A percentile compares a stretch with the other conserved stretches of the same genome.
Conservation (phyloP, 2,329 filamentous ascomycete genomes). For the Hymenotorrendiella dingleyae region DNA sequence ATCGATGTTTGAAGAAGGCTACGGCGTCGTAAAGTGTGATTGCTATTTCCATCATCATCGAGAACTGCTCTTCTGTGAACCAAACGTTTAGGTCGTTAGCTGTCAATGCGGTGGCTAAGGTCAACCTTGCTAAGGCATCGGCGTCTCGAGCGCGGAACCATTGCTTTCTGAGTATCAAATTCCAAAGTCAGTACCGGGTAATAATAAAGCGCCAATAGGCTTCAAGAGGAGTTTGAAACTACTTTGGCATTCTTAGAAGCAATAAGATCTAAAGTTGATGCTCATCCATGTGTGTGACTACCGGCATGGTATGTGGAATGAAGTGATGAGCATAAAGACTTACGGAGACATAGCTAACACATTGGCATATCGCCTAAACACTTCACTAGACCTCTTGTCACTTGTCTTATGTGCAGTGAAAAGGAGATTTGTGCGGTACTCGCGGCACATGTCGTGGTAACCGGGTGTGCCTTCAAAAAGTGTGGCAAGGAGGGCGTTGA, state of each 20-base stretch:
- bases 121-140: not conserved
- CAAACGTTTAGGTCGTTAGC: not conserved
- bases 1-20: not conserved
- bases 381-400: not conserved
- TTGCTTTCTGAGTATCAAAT: too few species aligned
- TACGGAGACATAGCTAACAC: not conserved
- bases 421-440: not conserved
- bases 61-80: not conserved
- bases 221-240: too few species aligned
- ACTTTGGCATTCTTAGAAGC: too few species aligned
- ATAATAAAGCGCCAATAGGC: too few species aligned
- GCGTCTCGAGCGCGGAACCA: not conserved
- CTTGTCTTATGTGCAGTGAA: not conserved
- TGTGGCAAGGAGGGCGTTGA: not conserved
- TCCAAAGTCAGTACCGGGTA: too few species aligned
- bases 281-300: too few species aligned
- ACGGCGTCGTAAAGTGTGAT: not conserved
- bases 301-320: too few species aligned
- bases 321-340: too few species aligned
- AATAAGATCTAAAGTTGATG: too few species aligned
- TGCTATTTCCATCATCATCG: not conserved
- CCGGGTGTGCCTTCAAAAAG: not conserved
- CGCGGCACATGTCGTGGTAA: not conserved
- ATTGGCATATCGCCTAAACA: not conserved
- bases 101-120: not conserved